These are phyloP conservation scores for Penicillium sp. DNA, from an alignment of 2,329 filamentous ascomycete species.

Conservation along the genomic window DNA sequence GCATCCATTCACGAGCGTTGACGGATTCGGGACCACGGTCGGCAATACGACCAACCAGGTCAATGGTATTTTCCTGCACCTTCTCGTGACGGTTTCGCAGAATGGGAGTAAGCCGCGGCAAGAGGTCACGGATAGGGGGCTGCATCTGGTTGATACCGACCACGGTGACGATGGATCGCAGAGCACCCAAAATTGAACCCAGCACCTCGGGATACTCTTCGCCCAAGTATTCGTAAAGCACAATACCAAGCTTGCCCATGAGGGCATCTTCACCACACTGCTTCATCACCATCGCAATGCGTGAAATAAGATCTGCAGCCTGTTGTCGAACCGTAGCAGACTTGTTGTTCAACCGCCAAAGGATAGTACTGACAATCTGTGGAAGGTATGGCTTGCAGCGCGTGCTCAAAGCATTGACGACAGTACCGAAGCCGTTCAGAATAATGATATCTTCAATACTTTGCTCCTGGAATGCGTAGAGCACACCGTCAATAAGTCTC, in stretches of 20 bases:
- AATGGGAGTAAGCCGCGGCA: conserved; percentile 95
- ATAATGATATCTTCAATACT: conserved; percentile 94
- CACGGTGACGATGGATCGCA: conserved; percentile 94
- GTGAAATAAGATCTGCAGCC: conserved; percentile 91
- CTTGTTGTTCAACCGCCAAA: conserved; percentile 97
- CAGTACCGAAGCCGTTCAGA: conserved; percentile 95
- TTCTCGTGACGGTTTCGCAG: conserved; percentile 98
- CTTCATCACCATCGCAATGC: conserved; percentile 98
- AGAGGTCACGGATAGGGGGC: conserved; percentile 91
- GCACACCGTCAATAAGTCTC: conserved; percentile 87
- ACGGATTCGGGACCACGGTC: conserved; percentile 95
- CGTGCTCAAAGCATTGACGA: conserved; percentile 90
- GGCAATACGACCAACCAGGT: conserved; percentile 94
- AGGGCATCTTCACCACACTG: conserved; percentile 94
- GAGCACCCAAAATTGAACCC: conserved; percentile 89
- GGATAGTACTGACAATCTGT: conserved; percentile 93
- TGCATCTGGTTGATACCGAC: conserved; percentile 98
- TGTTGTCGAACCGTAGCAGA: conserved; percentile 95
- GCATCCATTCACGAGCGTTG: conserved; percentile 98
- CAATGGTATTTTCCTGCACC: conserved; percentile 98
- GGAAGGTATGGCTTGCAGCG: conserved; percentile 95
- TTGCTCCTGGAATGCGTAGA: conserved; percentile 97
- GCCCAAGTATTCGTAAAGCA: conserved; percentile 95
- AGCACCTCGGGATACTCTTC: conserved; percentile 98
- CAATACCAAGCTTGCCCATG: conserved; percentile 91